phyloP scores from a whole-genome alignment of 2,329 filamentous ascomycete species.

The Venturia asperata region DNA sequence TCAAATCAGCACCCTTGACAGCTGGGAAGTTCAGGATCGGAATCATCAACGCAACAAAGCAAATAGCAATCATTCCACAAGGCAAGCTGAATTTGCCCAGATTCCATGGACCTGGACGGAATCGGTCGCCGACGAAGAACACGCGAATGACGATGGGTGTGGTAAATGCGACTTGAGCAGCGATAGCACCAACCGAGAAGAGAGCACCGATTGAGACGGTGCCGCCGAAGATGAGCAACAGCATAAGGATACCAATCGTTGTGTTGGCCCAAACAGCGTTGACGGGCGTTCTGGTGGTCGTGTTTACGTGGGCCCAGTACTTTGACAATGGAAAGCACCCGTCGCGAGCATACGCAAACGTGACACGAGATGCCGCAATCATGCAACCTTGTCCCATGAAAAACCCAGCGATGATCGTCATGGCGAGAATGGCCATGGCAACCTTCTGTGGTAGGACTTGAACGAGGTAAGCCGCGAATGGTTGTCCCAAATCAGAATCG shows the following conservation, averaged over 20 bases:
- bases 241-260: conserved; percentile 50
- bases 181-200: conserved; percentile 64
- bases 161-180: conserved; percentile 56
- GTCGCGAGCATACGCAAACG: conserved; percentile 66
- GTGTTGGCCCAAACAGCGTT: conserved; percentile 65
- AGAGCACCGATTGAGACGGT: conserved; percentile 57
- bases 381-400: conserved; percentile 68
- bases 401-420: conserved; percentile 64
- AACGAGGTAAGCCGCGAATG: conserved; percentile 62
- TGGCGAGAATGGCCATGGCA: conserved; percentile 54
- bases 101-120: conserved; percentile 62
- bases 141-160: conserved; percentile 53
- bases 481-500: conserved; percentile 57
- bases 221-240: conserved; percentile 60
- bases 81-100: conserved; percentile 53
- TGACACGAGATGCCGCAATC: conserved; percentile 60
- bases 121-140: conserved; percentile 54
- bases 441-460: conserved; percentile 56
- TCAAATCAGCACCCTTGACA: conserved; percentile 48
- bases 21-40: conserved; percentile 61
- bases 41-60: conserved; percentile 59
- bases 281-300: conserved; percentile 56
- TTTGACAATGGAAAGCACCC: conserved; percentile 58
- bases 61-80: conserved; percentile 50
- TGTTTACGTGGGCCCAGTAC: conserved; percentile 55